A percentile compares a stretch with the other conserved stretches of the same genome.
Evolutionary conservation across 768 basidiomycete genomes (phyloP).

Genomic region (Sarcodon sp.): DNA sequence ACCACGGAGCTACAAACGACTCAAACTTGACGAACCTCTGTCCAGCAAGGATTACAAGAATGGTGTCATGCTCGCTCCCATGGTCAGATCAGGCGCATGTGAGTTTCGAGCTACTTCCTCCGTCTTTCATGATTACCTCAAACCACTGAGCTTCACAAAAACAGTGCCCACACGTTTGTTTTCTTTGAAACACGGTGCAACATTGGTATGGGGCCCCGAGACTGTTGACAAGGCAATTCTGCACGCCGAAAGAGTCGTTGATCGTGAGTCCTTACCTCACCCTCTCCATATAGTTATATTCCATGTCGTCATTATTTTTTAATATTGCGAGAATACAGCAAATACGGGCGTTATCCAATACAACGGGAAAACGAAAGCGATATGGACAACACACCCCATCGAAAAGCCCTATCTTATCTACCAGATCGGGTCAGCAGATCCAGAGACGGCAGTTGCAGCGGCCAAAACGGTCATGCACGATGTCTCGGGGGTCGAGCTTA

Average conservation of each 20-base stretch:
- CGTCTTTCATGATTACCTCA: slow-evolving; percentile 5
- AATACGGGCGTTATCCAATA: slow-evolving; percentile 80
- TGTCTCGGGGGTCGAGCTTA: slow-evolving; percentile 90
- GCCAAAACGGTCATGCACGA: slow-evolving; percentile 80
- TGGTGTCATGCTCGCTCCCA: slow-evolving; percentile 92
- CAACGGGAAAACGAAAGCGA: slow-evolving; percentile 69
- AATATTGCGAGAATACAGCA: slow-evolving; percentile 29
- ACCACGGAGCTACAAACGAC: slow-evolving; percentile 32
- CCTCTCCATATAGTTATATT: not conserved
- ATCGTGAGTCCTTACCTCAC: slow-evolving; percentile 47
- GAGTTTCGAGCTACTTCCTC: slow-evolving; percentile 18
- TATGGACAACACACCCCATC: slow-evolving; percentile 88
- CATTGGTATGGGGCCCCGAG: slow-evolving; percentile 94
- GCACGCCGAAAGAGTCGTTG: slow-evolving; percentile 68
- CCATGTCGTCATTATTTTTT: slow-evolving; percentile 1
- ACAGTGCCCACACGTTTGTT: slow-evolving; percentile 78
- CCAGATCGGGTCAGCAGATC: slow-evolving; percentile 88
- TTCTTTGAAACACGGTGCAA: slow-evolving; percentile 86
- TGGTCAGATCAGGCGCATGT: slow-evolving; percentile 93
- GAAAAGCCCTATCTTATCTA: slow-evolving; percentile 93
- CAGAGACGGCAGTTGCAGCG: slow-evolving; percentile 85
- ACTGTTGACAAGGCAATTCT: slow-evolving; percentile 94
- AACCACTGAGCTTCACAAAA: slow-evolving; percentile 6
- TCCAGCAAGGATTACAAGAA: slow-evolving; percentile 70
- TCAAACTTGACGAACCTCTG: slow-evolving; percentile 38